These are phyloP conservation scores for Polyplosphaeria fusca DNA, from an alignment of 495 filamentous ascomycete genomes.

Conservation along the genomic window DNA sequence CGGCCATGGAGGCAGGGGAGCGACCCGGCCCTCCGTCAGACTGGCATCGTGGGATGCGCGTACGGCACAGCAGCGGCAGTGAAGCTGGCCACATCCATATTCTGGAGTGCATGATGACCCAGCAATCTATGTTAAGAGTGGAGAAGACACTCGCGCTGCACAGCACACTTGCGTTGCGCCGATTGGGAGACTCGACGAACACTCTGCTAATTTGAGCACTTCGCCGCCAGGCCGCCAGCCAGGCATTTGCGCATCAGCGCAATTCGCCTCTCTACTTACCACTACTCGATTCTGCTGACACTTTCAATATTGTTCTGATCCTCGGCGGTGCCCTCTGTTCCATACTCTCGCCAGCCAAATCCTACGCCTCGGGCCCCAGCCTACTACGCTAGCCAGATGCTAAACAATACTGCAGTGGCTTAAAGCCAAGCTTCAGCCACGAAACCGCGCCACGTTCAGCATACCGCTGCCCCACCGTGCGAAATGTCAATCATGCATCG, in stretches of 20 bases:
- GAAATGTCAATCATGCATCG: background rate
- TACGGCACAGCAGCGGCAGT: slow-evolving; percentile 5
- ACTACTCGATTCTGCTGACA: background rate
- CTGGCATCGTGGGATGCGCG: background rate
- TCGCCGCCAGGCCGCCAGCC: slow-evolving; percentile 1
- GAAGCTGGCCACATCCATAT: background rate
- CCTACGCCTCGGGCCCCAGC: background rate
- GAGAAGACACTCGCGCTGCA: background rate
- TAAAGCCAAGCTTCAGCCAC: background rate
- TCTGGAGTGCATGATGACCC: background rate
- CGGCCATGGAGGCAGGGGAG: background rate
- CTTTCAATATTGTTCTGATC: background rate
- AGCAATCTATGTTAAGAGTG: background rate
- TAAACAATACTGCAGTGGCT: background rate
- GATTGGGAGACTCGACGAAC: background rate
- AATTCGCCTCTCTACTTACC: background rate
- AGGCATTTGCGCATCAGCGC: background rate
- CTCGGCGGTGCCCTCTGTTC: background rate
- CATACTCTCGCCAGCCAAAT: background rate
- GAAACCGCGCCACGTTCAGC: background rate
- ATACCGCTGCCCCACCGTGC: background rate
- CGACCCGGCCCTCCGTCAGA: background rate
- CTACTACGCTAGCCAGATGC: background rate
- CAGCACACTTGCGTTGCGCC: background rate
- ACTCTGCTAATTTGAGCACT: background rate